A percentile compares a stretch with the other conserved stretches of the same genome.
Evolutionary conservation across 2,329 filamentous ascomycete genomes (phyloP).

Genomic region (Davidsoniella australis): DNA sequence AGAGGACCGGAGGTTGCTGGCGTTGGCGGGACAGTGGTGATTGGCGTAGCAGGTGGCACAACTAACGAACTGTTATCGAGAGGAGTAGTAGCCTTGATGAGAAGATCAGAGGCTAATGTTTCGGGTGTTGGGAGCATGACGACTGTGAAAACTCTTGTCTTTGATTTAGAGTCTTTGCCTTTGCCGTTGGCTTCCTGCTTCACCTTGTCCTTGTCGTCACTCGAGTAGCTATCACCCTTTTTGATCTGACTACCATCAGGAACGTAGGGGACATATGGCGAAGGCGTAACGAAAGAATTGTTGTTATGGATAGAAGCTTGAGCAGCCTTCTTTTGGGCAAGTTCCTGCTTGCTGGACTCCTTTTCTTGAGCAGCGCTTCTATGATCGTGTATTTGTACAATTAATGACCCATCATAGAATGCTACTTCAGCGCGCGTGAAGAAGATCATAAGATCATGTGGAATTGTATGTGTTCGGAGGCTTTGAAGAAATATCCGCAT

Average conservation of each 20-base stretch:
- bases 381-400: conserved; percentile 86
- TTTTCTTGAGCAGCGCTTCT: conserved; percentile 47
- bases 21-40: conserved; percentile 41
- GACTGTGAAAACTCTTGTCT: conserved; percentile 54
- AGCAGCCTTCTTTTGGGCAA: conserved; percentile 42
- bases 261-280: conserved; percentile 64
- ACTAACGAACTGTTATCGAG: conserved; percentile 19
- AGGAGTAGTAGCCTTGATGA: conserved; percentile 59
- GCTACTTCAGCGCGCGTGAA: conserved; percentile 53
- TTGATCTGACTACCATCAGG: conserved; percentile 29
- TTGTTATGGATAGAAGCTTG: conserved; percentile 86
- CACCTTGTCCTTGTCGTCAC: conserved; percentile 21
- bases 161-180: conserved; percentile 32
- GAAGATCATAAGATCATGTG: conserved; percentile 74
- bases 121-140: conserved; percentile 74
- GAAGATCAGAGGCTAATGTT: conserved; percentile 58
- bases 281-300: conserved; percentile 78
- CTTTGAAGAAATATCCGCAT: conserved; percentile 74
- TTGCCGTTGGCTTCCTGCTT: conserved; percentile 36
- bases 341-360: conserved; percentile 31
- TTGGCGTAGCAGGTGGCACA: conserved; percentile 22
- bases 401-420: conserved; percentile 90
- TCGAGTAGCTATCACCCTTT: conserved; percentile 14
- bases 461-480: conserved; percentile 57
- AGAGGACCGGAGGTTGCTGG: conserved; percentile 41